These are phyloP conservation scores for Ganoderma multipileum DNA, from an alignment of 1,284 basidiomycete genomes.

Conservation along the genomic window DNA sequence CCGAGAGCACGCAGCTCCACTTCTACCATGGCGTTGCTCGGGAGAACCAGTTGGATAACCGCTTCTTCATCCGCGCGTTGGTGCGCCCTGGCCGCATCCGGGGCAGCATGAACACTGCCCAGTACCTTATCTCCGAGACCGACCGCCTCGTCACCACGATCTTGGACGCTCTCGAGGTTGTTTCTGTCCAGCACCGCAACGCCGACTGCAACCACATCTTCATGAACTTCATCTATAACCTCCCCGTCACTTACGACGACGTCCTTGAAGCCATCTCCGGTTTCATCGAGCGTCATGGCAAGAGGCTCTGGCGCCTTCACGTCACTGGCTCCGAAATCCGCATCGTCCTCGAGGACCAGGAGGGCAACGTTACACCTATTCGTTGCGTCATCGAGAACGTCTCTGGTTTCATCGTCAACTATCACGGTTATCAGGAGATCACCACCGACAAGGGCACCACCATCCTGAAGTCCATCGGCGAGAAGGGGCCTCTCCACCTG, in stretches of 20 bases:
- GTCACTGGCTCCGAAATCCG: conserved; percentile 98
- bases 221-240: conserved; percentile 98
- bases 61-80: conserved; percentile 98
- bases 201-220: conserved; percentile 97
- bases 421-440: conserved; percentile 99
- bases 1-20: conserved; percentile 95
- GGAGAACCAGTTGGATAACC: conserved; percentile 95
- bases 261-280: conserved; percentile 95
- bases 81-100: conserved; percentile 94
- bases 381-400: conserved; percentile 99
- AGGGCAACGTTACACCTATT: conserved; percentile 94
- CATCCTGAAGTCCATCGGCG: conserved; percentile 96
- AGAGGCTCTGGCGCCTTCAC: conserved; percentile 96
- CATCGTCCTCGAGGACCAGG: conserved; percentile 91
- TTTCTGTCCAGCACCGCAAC: conserved; percentile 85
- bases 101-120: conserved; percentile 90
- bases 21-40: conserved; percentile 96
- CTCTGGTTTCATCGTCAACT: conserved; percentile 98
- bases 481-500: conserved; percentile 91
- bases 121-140: conserved; percentile 98
- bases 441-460: conserved; percentile 93
- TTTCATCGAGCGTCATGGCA: conserved; percentile 98
- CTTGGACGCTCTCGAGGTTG: conserved; percentile 94
- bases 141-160: conserved; percentile 96
- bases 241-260: conserved; percentile 95